Conservation (phyloP, 345 rosid genomes). For the Clausena lansium region DNA sequence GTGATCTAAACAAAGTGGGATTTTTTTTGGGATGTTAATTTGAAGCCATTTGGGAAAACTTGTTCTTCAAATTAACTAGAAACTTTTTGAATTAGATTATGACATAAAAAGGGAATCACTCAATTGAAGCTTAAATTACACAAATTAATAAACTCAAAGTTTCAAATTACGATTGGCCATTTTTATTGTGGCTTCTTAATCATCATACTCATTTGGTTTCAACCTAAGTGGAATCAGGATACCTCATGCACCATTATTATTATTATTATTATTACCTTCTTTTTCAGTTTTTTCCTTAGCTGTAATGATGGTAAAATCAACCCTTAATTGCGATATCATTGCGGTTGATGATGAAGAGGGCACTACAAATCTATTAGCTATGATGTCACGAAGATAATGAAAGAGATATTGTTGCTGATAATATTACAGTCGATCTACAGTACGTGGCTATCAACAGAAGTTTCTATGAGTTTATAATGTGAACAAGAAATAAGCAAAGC, state of each 20-base stretch:
- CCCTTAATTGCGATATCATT: background rate
- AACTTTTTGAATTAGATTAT: too few species aligned
- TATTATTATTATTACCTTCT: background rate
- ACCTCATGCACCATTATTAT: background rate
- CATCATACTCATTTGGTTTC: background rate
- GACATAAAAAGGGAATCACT: too few species aligned
- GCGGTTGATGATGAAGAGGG: background rate
- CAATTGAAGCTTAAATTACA: background rate
- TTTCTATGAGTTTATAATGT: background rate
- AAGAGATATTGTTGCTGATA: background rate
- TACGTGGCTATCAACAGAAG: background rate
- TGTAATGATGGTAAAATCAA: conserved; percentile 4
- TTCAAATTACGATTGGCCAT: background rate
- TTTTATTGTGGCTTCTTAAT: background rate
- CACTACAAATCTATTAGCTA: background rate
- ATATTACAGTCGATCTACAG: background rate
- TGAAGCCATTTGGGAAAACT: background rate
- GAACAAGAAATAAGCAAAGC: background rate
- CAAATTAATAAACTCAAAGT: background rate
- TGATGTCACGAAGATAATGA: conserved; percentile 2
- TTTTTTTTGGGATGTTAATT: background rate
- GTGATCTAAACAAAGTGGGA: background rate
- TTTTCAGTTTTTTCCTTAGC: too few species aligned
- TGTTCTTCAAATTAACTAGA: too few species aligned
- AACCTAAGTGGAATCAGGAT: background rate